Evolutionary conservation across 2,329 filamentous ascomycete genomes (phyloP).

Genomic region (Colletotrichum gigasporum): DNA sequence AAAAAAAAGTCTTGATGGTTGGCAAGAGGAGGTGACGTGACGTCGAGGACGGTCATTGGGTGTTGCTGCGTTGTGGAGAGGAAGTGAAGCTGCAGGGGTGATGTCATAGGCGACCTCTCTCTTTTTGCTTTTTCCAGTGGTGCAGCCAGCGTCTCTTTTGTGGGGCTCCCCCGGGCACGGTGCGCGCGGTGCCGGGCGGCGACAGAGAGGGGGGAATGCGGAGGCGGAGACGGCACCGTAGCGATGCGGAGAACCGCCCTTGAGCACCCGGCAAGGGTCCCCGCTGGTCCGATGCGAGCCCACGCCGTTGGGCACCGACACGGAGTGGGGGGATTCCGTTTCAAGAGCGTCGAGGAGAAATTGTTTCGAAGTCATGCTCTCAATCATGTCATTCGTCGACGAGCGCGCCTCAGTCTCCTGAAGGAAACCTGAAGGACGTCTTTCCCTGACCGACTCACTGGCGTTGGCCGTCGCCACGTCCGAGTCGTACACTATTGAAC

Average conservation of each 20-base stretch:
- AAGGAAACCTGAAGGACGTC: too few species aligned
- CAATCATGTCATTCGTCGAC: background rate
- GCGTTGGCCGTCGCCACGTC: background rate
- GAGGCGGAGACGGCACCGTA: constrained; percentile 22
- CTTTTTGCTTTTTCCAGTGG: constrained; percentile 9
- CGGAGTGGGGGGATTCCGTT: constrained; percentile 8
- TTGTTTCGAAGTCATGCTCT: background rate
- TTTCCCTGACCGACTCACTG: too few species aligned
- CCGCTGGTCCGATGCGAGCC: constrained; percentile 13
- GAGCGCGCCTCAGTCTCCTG: too few species aligned
- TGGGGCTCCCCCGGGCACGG: constrained; percentile 15
- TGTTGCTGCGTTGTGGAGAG: background rate
- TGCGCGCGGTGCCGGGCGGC: constrained; percentile 11
- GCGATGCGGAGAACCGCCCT: background rate
- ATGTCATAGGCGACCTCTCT: constrained; percentile 11
- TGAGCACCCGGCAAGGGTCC: background rate
- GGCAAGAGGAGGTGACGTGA: background rate
- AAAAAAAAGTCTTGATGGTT: background rate
- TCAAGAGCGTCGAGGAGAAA: constrained; percentile 1
- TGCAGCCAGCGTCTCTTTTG: constrained; percentile 1
- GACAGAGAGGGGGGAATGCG: background rate
- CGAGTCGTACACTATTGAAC: background rate
- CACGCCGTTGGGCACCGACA: background rate
- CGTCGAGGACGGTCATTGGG: background rate
- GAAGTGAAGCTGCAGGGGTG: background rate